phyloP scores from a whole-genome alignment of 225 moss, liverwort and hornwort species.

The Asterella californica region DNA sequence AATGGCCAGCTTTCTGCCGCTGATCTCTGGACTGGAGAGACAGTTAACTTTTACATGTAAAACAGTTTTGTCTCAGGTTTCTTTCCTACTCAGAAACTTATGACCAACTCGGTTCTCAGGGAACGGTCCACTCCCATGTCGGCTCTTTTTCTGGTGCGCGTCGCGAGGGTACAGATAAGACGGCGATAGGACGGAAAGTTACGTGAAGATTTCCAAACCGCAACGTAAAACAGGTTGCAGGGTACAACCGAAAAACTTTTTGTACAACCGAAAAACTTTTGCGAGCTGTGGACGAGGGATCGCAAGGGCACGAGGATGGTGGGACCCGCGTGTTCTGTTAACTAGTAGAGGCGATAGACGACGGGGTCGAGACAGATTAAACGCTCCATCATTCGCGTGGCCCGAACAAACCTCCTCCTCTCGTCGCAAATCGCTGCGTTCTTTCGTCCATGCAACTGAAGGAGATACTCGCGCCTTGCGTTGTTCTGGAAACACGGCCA shows the following conservation, averaged over 20 bases:
- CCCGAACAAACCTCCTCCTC: slow-evolving; percentile 13
- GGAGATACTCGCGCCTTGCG: neutral
- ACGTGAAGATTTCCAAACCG: neutral
- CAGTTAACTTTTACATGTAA: no score
- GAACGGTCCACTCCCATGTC: no score
- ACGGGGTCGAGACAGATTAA: neutral
- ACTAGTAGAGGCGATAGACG: neutral
- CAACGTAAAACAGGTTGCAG: no score
- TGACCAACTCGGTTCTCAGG: no score
- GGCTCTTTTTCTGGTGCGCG: no score
- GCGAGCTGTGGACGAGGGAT: neutral
- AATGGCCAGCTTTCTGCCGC: no score
- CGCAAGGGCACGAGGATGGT: neutral
- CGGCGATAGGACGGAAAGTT: neutral
- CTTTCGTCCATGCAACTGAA: slow-evolving; percentile 1
- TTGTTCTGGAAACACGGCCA: slow-evolving; percentile 4
- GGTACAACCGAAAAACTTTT: neutral
- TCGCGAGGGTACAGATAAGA: neutral
- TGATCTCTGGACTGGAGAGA: no score
- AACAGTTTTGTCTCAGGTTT: no score
- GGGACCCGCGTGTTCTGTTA: slow-evolving; percentile 3
- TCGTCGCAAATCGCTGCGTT: slow-evolving; percentile 6
- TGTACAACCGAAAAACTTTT: neutral
- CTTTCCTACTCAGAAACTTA: no score
- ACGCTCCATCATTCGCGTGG: neutral